A percentile compares a stretch with the other conserved stretches of the same genome.
Evolutionary conservation across 768 basidiomycete genomes (phyloP).

Genomic region (Collybiopsis luxurians): DNA sequence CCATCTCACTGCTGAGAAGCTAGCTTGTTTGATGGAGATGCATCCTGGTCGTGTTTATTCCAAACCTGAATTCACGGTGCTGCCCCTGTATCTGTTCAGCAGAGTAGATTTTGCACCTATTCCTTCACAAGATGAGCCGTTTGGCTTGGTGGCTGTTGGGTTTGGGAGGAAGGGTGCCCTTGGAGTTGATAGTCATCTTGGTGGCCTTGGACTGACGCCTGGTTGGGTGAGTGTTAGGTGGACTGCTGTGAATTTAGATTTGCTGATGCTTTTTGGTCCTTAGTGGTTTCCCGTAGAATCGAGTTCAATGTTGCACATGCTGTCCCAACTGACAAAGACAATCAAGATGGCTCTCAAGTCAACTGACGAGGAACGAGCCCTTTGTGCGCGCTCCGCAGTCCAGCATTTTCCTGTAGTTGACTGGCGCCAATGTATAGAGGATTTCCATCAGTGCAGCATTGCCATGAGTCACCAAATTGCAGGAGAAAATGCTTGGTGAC

Average conservation of each 20-base stretch:
- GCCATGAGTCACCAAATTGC: conserved; percentile 64
- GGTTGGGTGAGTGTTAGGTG: conserved; percentile 78
- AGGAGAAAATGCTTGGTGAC: conserved; percentile 73
- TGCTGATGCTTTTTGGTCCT: neutral
- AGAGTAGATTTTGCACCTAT: conserved; percentile 96
- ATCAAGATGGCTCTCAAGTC: conserved; percentile 94
- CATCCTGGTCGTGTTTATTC: conserved; percentile 92
- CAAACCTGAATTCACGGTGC: conserved; percentile 94
- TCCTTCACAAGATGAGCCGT: conserved; percentile 94
- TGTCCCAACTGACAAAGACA: conserved; percentile 91
- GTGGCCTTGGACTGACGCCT: conserved; percentile 95
- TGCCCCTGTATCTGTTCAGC: conserved; percentile 91
- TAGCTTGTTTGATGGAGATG: conserved; percentile 90
- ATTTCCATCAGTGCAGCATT: conserved; percentile 90
- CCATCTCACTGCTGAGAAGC: conserved; percentile 92
- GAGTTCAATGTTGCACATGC: conserved; percentile 88
- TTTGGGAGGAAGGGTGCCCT: conserved; percentile 96
- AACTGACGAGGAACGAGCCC: conserved; percentile 84
- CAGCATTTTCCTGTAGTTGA: conserved; percentile 98
- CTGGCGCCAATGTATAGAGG: conserved; percentile 95
- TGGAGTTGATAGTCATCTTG: conserved; percentile 91
- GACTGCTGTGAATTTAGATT: too few relatives aligned
- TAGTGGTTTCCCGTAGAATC: conserved; percentile 99
- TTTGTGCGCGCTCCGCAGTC: conserved; percentile 94
- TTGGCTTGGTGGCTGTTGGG: too few relatives aligned